Conservation (phyloP, 768 basidiomycete genomes). For the Coprinellus aureogranulatus region DNA sequence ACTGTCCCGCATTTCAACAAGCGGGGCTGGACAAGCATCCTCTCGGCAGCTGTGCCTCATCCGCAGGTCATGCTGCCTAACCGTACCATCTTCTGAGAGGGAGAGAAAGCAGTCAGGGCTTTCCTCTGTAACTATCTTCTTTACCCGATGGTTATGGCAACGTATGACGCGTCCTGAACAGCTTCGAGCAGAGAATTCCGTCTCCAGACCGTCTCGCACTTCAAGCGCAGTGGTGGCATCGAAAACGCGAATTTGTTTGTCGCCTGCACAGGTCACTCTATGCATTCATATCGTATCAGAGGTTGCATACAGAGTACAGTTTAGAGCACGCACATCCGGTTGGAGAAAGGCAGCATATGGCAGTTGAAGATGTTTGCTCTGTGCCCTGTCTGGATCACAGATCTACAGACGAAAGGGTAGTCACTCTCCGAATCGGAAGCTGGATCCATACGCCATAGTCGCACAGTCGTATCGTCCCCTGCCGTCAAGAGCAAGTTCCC, state of each 20-base stretch:
- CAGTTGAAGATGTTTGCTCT: slow-evolving; percentile 82
- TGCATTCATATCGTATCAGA: slow-evolving; percentile 6
- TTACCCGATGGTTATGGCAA: slow-evolving; percentile 73
- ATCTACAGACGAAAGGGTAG: slow-evolving; percentile 64
- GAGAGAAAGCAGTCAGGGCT: slow-evolving; percentile 75
- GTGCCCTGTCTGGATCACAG: slow-evolving; percentile 78
- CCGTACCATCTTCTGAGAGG: slow-evolving; percentile 86
- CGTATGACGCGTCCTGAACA: slow-evolving; percentile 53
- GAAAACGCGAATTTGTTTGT: slow-evolving; percentile 74
- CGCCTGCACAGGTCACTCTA: slow-evolving; percentile 74
- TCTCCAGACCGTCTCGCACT: slow-evolving; percentile 41
- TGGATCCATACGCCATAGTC: slow-evolving; percentile 72
- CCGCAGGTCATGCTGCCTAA: slow-evolving; percentile 84
- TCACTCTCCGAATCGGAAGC: slow-evolving; percentile 37
- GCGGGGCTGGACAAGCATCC: slow-evolving; percentile 63
- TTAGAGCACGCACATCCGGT: slow-evolving; percentile 58
- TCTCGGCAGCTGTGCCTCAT: slow-evolving; percentile 61
- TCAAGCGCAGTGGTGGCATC: slow-evolving; percentile 53
- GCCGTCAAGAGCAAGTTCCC: slow-evolving; percentile 67
- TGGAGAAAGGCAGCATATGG: slow-evolving; percentile 74
- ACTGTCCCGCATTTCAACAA: slow-evolving; percentile 57
- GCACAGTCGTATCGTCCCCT: slow-evolving; percentile 74
- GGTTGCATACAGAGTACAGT: slow-evolving; percentile 12
- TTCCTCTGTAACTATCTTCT: slow-evolving; percentile 77
- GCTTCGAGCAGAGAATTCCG: slow-evolving; percentile 43